Percentiles rank a stretch among this genome's conserved stretches.
These are phyloP conservation scores for Asterella californica DNA, from an alignment of 225 moss, liverwort and hornwort genomes.

Conservation along the genomic window DNA sequence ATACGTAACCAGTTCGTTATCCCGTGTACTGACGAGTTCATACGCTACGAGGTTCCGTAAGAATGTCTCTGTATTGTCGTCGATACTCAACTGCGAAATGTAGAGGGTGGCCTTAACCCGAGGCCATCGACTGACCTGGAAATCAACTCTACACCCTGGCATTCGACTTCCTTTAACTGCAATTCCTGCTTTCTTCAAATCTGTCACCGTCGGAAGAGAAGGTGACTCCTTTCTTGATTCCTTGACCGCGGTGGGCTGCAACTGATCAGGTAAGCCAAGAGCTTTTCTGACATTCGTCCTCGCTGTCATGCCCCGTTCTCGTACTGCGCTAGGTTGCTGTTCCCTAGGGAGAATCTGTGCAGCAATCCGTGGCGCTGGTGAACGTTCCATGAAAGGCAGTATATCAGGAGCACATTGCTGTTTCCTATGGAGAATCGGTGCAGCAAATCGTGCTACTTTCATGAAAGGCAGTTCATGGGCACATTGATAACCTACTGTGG, in stretches of 20 bases:
- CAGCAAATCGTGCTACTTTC: too few species aligned
- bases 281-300: not conserved
- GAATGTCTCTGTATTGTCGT: not conserved
- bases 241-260: not conserved
- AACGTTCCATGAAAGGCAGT: too few species aligned
- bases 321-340: not conserved
- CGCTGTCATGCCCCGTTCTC: not conserved
- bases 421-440: too few species aligned
- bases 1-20: not conserved
- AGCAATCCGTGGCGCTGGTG: too few species aligned
- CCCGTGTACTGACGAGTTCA: not conserved
- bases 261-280: not conserved
- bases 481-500: too few species aligned
- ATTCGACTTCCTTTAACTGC: not conserved
- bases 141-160: not conserved
- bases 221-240: not conserved
- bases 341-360: too few species aligned
- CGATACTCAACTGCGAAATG: conserved; percentile 11
- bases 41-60: conserved; percentile 20
- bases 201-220: not conserved
- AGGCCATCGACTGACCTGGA: not conserved
- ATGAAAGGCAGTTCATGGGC: too few species aligned
- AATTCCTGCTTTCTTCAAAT: not conserved
- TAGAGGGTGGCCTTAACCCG: not conserved
- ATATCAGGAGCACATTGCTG: too few species aligned